Conservation (phyloP, 306 rosid species). For the Alnus glutinosa region DNA sequence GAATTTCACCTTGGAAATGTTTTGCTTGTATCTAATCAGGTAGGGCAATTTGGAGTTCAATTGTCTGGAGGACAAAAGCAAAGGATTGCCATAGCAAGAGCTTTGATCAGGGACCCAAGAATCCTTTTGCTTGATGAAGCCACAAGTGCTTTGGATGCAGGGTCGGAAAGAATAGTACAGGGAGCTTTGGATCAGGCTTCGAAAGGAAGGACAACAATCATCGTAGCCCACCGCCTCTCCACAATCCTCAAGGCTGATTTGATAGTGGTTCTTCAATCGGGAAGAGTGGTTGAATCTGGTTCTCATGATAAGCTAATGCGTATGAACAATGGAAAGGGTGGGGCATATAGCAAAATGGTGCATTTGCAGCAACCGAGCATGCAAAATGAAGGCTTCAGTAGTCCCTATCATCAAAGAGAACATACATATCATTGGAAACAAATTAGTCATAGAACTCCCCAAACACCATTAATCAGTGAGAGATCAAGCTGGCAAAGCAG, state of each 20-base stretch:
- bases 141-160: constrained; percentile 84
- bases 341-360: constrained; percentile 62
- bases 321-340: constrained; percentile 49
- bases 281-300: constrained; percentile 70
- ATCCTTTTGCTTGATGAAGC: constrained; percentile 87
- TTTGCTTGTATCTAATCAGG: constrained; percentile 32
- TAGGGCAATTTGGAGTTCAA: constrained; percentile 80
- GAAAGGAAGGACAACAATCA: constrained; percentile 72
- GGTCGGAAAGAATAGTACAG: constrained; percentile 69
- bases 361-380: constrained; percentile 52
- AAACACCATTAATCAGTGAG: constrained; percentile 14
- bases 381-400: constrained; percentile 28
- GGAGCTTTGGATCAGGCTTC: constrained; percentile 77
- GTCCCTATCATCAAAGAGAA: background rate
- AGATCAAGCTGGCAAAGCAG: constrained; percentile 39
- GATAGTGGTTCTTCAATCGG: constrained; percentile 70
- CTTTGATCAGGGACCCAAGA: constrained; percentile 67
- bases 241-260: constrained; percentile 50
- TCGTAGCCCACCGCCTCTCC: constrained; percentile 77
- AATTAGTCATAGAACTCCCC: constrained; percentile 11
- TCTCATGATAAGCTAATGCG: constrained; percentile 62
- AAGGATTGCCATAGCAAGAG: constrained; percentile 89
- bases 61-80: constrained; percentile 90
- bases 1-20: constrained; percentile 7
- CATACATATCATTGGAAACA: no score